These are phyloP conservation scores for Fonsecaea pugnacius DNA, from an alignment of 2,329 filamentous ascomycete species.

Conservation along the genomic window DNA sequence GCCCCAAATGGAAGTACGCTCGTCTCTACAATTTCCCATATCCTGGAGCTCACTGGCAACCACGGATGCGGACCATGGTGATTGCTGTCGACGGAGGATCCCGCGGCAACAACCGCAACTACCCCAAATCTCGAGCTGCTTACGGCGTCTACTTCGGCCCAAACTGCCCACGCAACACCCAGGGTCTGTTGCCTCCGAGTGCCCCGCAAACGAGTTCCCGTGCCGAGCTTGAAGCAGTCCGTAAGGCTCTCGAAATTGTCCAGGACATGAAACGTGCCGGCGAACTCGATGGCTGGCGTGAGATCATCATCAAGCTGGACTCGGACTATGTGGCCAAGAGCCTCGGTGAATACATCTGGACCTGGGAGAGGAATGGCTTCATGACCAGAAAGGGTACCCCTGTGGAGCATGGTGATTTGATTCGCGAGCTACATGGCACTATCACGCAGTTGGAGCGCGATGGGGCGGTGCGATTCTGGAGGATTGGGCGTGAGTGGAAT, in stretches of 20 bases:
- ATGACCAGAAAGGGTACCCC: conserved; percentile 40
- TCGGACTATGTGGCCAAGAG: conserved; percentile 57
- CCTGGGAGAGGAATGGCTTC: conserved; percentile 56
- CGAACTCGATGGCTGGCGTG: conserved; percentile 41
- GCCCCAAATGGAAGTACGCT: conserved; percentile 33
- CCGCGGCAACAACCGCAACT: conserved; percentile 30
- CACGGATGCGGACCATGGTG: conserved; percentile 34
- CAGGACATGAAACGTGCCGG: conserved; percentile 26
- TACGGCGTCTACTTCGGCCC: conserved; percentile 36
- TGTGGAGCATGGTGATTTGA: conserved; percentile 60
- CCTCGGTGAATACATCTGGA: conserved; percentile 49
- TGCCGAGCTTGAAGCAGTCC: conserved; percentile 61
- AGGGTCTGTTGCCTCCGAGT: conserved; percentile 21
- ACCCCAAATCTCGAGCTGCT: conserved; percentile 28
- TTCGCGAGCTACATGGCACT: conserved; percentile 52
- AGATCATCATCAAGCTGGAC: conserved; percentile 60
- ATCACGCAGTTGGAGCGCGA: conserved; percentile 45
- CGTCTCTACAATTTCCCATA: conserved; percentile 34
- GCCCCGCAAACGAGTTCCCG: conserved; percentile 55
- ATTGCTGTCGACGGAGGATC: conserved; percentile 33
- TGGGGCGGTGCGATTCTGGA: conserved; percentile 54
- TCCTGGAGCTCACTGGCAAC: conserved; percentile 29
- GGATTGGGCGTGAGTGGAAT: conserved; percentile 53
- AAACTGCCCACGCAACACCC: conserved; percentile 29
- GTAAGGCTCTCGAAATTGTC: conserved; percentile 50